phyloP scores from a whole-genome alignment of 768 basidiomycete genomes.

The Lyophyllum decastes region DNA sequence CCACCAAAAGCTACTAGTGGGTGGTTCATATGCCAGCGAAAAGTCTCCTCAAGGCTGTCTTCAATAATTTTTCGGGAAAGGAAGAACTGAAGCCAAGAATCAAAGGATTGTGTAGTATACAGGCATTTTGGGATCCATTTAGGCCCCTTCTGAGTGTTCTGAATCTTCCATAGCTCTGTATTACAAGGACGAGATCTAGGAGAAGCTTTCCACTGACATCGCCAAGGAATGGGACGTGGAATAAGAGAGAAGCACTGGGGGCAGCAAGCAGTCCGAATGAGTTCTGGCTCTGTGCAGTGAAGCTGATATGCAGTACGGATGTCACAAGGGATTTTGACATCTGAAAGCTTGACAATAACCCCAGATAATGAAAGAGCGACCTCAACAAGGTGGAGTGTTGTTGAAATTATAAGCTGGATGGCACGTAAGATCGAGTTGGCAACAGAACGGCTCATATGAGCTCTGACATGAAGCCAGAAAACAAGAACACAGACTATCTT shows the following conservation, averaged over 20 bases:
- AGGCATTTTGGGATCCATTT: background rate
- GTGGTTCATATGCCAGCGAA: conserved; percentile 1
- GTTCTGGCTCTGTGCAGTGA: conserved; percentile 12
- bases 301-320: conserved; percentile 20
- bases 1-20: conserved; percentile 2
- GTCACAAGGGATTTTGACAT: conserved; percentile 20
- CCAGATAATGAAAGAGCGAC: conserved; percentile 10
- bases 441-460: conserved; percentile 19
- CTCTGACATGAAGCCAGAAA: conserved; percentile 22
- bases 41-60: conserved; percentile 16
- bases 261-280: no score
- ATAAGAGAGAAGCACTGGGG: conserved; percentile 13
- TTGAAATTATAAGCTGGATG: conserved; percentile 18
- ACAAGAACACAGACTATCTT: conserved; percentile 16
- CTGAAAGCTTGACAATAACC: conserved; percentile 3
- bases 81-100: conserved; percentile 28
- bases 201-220: background rate
- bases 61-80: conserved; percentile 22
- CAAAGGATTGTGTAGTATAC: background rate
- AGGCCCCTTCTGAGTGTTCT: background rate
- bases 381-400: conserved; percentile 8
- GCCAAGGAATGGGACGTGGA: conserved; percentile 12
- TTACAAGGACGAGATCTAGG: background rate
- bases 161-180: background rate
- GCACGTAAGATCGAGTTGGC: conserved; percentile 19